Conservation (phyloP, 2,329 filamentous ascomycete genomes). For the Calonectria leucothoes region DNA sequence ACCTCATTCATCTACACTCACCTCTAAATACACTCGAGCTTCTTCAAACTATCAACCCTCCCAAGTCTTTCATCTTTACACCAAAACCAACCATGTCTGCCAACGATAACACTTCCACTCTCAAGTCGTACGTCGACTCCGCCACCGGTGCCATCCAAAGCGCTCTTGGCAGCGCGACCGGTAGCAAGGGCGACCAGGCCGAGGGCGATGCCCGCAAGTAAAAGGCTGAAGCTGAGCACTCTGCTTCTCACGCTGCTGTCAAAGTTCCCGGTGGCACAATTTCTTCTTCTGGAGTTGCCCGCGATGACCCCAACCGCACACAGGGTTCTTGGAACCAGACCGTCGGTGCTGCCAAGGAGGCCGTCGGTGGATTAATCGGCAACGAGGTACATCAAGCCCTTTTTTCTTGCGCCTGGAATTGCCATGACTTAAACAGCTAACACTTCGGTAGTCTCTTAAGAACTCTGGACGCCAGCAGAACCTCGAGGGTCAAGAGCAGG, state of each 20-base stretch:
- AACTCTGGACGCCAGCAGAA: constrained; percentile 82
- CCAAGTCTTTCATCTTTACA: constrained; percentile 7
- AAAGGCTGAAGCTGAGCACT: constrained; percentile 74
- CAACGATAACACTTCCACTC: constrained; percentile 70
- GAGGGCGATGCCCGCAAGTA: constrained; percentile 74
- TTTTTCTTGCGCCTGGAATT: not conserved
- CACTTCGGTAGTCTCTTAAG: constrained; percentile 69
- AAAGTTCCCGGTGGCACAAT: constrained; percentile 81
- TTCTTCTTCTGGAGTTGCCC: constrained; percentile 75
- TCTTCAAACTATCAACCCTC: not conserved
- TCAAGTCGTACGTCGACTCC: constrained; percentile 81
- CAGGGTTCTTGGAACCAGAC: constrained; percentile 89
- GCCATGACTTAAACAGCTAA: constrained; percentile 7
- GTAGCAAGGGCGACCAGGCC: constrained; percentile 74
- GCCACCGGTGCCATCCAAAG: constrained; percentile 80
- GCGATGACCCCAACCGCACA: constrained; percentile 78
- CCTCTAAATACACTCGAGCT: not conserved
- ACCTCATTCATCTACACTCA: not conserved
- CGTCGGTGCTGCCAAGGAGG: constrained; percentile 86
- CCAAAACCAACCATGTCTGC: constrained; percentile 40
- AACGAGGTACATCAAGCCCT: constrained; percentile 65
- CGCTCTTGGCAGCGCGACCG: constrained; percentile 78
- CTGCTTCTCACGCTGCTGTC: constrained; percentile 78
- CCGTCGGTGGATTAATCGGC: constrained; percentile 80
- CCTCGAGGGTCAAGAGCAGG: constrained; percentile 80